Percentiles rank a stretch among this genome's conserved stretches.
These are phyloP conservation scores for Pezicula neosporulosa DNA, from an alignment of 2,329 filamentous ascomycete genomes.

Conservation along the genomic window DNA sequence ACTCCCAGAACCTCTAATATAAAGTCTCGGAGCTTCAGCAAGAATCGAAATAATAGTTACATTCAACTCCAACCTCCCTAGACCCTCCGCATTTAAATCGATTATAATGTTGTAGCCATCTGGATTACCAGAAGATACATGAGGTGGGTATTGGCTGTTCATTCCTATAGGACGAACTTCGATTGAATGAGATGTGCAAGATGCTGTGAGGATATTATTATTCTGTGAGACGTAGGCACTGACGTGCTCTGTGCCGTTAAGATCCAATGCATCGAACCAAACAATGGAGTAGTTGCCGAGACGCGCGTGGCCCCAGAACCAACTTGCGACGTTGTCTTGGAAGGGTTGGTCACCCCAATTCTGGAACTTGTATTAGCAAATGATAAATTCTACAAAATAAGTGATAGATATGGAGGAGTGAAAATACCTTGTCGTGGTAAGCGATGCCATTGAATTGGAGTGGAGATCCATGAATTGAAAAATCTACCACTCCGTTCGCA, in stretches of 20 bases:
- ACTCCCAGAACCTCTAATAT: no score
- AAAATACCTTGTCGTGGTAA: slow-evolving; percentile 41
- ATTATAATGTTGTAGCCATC: slow-evolving; percentile 3
- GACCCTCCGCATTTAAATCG: background rate
- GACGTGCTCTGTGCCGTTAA: slow-evolving; percentile 22
- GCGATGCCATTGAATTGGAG: slow-evolving; percentile 33
- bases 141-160: slow-evolving; percentile 14
- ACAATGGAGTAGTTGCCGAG: slow-evolving; percentile 39
- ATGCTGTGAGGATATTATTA: slow-evolving; percentile 21
- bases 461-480: slow-evolving; percentile 20
- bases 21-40: no score
- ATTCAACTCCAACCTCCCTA: no score
- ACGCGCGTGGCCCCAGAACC: slow-evolving; percentile 43
- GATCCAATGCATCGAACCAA: slow-evolving; percentile 35
- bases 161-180: slow-evolving; percentile 15
- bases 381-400: background rate
- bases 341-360: slow-evolving; percentile 40
- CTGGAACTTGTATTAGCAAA: slow-evolving; percentile 15
- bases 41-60: no score
- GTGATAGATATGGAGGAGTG: background rate
- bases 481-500: slow-evolving; percentile 25
- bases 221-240: slow-evolving; percentile 28
- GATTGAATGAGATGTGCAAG: slow-evolving; percentile 18
- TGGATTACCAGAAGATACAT: background rate
- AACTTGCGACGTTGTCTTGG: slow-evolving; percentile 26